Evolutionary conservation across 2,329 filamentous ascomycete genomes (phyloP), one percentile per base, ranked within the genome.

Genomic region (Sphaerulina populicola): DNA sequence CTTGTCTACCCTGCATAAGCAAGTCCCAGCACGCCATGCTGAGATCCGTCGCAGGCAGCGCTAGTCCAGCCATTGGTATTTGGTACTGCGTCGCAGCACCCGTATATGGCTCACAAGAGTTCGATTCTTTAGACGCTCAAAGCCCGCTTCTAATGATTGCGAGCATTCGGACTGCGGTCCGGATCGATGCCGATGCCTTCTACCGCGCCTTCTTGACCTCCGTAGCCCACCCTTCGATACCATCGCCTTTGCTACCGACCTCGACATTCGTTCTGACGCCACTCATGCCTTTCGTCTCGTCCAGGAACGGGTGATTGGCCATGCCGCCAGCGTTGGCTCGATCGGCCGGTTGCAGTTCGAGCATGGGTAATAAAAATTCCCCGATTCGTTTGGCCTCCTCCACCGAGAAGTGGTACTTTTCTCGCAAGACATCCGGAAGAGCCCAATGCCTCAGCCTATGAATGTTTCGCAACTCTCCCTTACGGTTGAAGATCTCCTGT

Each of bases 401-500:
- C 10, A 86, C 81, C 58, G 81, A 83, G 71, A 95, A 97, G 69
- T 97, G 93, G 66, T 98, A 98, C 68, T 98, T 98, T 70, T 98
- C 93, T 54, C 85, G 81, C 30, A 98, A 76, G 1, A 98, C 93
- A 63, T 97, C 91, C 0, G 90, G 82, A 5, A 98, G 75, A 0
- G 90, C 89, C 93, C 93, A 98, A 71, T 97, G 91, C 47, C 93
- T 86, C 57, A 98, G 78, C 40, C 93, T 82, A 70, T 97, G 93
- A 63, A 98, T 98, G 72, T 98, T 97, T 52, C 93, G 87, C 35
- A 98, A 79, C 68, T 98, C 93, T 61, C 93, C 93, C 70, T 95
- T 94, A 60, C 93, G 83, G 69, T 96, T 97, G 76, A 98, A 98
- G 57, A 98, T 98, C 69, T 97, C 93, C 69, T 96, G 91, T 11